Percentiles rank a stretch among this genome's conserved stretches.
phyloP scores from a whole-genome alignment of 2,329 filamentous ascomycete species.

The Stagonosporopsis rhizophila region DNA sequence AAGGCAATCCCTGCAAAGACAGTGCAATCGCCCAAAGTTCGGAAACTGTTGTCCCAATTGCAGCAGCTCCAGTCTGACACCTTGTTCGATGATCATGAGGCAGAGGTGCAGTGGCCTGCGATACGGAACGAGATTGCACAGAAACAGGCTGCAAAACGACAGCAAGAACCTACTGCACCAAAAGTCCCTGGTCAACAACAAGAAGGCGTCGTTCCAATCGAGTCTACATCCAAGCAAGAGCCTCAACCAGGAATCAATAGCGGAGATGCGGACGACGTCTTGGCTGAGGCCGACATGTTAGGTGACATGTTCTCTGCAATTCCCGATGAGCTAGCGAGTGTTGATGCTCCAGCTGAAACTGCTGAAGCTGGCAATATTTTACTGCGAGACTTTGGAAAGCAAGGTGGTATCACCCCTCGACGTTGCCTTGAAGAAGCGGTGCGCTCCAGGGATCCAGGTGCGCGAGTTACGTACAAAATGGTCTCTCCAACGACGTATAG shows the following conservation, averaged over 20 bases:
- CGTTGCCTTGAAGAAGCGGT: conserved; percentile 87
- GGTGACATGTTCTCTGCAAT: conserved; percentile 64
- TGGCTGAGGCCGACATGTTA: conserved; percentile 62
- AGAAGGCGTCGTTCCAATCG: not conserved
- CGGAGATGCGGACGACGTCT: conserved; percentile 13
- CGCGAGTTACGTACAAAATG: conserved; percentile 70
- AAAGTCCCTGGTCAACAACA: not conserved
- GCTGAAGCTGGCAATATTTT: conserved; percentile 60
- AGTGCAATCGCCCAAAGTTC: conserved; percentile 57
- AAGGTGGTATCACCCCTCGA: conserved; percentile 76
- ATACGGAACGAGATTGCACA: conserved; percentile 53
- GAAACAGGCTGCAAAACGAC: conserved; percentile 43
- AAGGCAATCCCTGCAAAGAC: conserved; percentile 25
- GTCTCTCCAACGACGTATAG: conserved; percentile 78
- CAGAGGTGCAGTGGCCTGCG: conserved; percentile 56
- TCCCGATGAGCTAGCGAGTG: conserved; percentile 53
- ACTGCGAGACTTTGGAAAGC: conserved; percentile 85
- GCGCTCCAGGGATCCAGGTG: conserved; percentile 76
- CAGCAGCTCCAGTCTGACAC: conserved; percentile 73
- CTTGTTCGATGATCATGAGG: conserved; percentile 57
- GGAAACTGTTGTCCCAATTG: conserved; percentile 75
- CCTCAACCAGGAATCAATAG: not conserved
- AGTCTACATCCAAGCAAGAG: not conserved
- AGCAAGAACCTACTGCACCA: conserved; percentile 9
- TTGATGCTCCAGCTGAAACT: conserved; percentile 21